Percentiles rank a stretch among this genome's conserved stretches.
Evolutionary conservation across 495 filamentous ascomycete species (phyloP).

Genomic region (Penicillium arizonense): DNA sequence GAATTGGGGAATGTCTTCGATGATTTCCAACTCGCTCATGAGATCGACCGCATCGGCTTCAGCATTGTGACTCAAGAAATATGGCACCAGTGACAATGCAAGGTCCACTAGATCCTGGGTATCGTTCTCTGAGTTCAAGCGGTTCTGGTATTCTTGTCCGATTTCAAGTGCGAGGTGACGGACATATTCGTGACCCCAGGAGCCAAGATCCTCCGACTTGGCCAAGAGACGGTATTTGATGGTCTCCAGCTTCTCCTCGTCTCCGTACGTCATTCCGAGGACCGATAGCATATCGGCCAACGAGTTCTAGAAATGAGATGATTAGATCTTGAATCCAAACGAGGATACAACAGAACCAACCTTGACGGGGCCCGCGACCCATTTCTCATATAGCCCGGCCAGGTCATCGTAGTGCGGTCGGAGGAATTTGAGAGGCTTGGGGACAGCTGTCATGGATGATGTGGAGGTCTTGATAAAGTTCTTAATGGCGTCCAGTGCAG

Average conservation of each 20-base stretch:
- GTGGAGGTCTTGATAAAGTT: slow-evolving; percentile 97
- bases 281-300: slow-evolving; percentile 96
- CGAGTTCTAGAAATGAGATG: slow-evolving; percentile 51
- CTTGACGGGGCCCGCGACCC: slow-evolving; percentile 81
- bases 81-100: slow-evolving; percentile 79
- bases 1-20: slow-evolving; percentile 83
- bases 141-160: slow-evolving; percentile 85
- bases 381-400: slow-evolving; percentile 81
- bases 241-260: slow-evolving; percentile 92
- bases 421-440: slow-evolving; percentile 97
- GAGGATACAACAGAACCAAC: slow-evolving; percentile 31
- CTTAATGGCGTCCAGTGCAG: slow-evolving; percentile 92
- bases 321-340: slow-evolving; percentile 3
- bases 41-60: slow-evolving; percentile 98
- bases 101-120: slow-evolving; percentile 77
- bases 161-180: slow-evolving; percentile 94
- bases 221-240: slow-evolving; percentile 91
- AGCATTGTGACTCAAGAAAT: slow-evolving; percentile 95
- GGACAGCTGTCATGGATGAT: slow-evolving; percentile 98
- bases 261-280: slow-evolving; percentile 97
- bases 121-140: slow-evolving; percentile 62
- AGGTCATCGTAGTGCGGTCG: slow-evolving; percentile 91
- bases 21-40: slow-evolving; percentile 94
- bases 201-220: slow-evolving; percentile 87
- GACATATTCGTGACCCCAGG: slow-evolving; percentile 99